phyloP scores from a whole-genome alignment of 768 basidiomycete species.

The Phlegmacium glaucopus region DNA sequence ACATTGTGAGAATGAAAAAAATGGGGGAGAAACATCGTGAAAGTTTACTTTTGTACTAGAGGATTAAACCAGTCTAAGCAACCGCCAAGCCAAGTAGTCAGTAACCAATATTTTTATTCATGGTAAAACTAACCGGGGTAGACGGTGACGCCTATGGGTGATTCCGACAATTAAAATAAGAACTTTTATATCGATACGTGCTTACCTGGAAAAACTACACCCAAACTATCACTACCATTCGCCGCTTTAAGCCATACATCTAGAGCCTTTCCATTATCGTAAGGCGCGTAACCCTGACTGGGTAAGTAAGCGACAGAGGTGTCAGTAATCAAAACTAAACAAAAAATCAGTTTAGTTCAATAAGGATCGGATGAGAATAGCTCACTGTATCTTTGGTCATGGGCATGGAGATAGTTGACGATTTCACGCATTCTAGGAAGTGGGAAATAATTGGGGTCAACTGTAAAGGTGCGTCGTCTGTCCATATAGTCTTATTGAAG shows the following conservation, averaged over 20 bases:
- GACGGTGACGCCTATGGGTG: conserved; percentile 55
- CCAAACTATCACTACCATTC: conserved; percentile 55
- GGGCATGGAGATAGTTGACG: conserved; percentile 54
- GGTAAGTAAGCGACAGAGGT: conserved; percentile 63
- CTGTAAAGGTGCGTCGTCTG: conserved; percentile 62
- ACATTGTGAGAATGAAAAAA: background rate
- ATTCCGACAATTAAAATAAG: too few relatives aligned
- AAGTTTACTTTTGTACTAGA: conserved; percentile 43
- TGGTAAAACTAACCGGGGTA: conserved; percentile 41
- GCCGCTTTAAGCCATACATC: conserved; percentile 62
- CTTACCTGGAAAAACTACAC: conserved; percentile 64
- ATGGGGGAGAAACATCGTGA: background rate
- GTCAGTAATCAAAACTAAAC: conserved; percentile 67
- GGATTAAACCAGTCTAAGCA: conserved; percentile 58
- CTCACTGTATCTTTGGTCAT: conserved; percentile 58
- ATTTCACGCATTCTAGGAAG: conserved; percentile 61
- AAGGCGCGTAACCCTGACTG: conserved; percentile 46
- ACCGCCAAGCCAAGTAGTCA: background rate
- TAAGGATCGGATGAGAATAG: background rate
- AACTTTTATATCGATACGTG: too few relatives aligned
- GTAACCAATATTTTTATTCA: background rate
- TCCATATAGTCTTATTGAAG: conserved; percentile 59
- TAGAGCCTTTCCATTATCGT: conserved; percentile 45
- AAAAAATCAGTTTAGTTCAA: background rate
- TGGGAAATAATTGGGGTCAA: conserved; percentile 69